Base-by-base conservation (phyloP, 2,329 filamentous ascomycete genomes). In the Paraconiothyrium sp. region DNA sequence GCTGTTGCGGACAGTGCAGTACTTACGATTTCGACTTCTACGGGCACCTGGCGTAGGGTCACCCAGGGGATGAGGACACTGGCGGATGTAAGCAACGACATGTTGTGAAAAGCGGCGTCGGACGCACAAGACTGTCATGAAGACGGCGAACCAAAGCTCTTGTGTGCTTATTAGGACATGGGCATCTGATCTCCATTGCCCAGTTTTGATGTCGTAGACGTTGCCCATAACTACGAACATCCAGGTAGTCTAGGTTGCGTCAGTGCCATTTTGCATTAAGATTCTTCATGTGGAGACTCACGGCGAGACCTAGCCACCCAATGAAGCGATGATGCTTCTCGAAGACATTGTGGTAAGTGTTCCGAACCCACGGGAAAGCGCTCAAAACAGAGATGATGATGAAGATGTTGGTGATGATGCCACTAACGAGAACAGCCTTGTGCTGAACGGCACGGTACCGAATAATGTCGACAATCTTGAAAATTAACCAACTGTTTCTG, bases 51-150 rank as follows among this genome's bases (percentile, higher is more conserved):
- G n/a, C 75, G 68, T 32, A 77, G 72, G 1, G 75, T 77, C 3
- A 76, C 68, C 75, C 75, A 77, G 2, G 75, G 75, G 16, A 74
- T 73, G 43, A 76, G 70, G 0, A 77, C 61, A 58, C 74, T 76
- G 44, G 1, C 3, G 1, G 20, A 0, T 8, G 34, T 74, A 11
- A 72, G 71, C 46, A 6, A 35, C 47, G 27, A 16, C 20, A 4
- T 48, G 2, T 11, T 1, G 24, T 30, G 2, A 10, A 1, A 22
- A n/a, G 14, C 1, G 14, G 20, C 9, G 13, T 8, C 2, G 3
- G n/a, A 64, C 70, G n/a, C 66, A 75, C 74, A 77, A 77, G 7
- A 75, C 58, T 4, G 75, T 77, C 75, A 77, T 77, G 58, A 76
- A 76, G 1, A 74, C 66, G 9, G 75, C 74, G 43, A 77, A 77